A percentile compares a stretch with the other conserved stretches of the same genome.
Evolutionary conservation across 306 rosid species (phyloP).

Genomic region (Castanea crenata): DNA sequence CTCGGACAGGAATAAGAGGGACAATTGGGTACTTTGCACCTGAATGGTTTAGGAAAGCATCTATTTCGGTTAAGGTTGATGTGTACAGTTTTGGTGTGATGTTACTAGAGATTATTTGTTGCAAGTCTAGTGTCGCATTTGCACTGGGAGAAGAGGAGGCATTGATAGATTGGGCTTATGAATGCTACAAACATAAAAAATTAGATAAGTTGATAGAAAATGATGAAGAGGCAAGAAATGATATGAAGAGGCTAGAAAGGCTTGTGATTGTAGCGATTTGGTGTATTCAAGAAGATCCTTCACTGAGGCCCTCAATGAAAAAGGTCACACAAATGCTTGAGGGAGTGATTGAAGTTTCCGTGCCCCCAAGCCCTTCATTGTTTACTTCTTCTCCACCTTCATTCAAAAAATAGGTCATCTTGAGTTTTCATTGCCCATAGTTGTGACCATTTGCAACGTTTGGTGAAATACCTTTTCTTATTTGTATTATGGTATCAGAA

Average conservation of each 20-base stretch:
- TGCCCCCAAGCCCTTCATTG: slow-evolving; percentile 25
- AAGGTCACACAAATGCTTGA: slow-evolving; percentile 30
- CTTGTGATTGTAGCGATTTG: slow-evolving; percentile 24
- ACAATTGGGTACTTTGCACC: slow-evolving; percentile 32
- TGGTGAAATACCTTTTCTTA: too few relatives aligned
- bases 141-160: slow-evolving; percentile 11
- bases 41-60: slow-evolving; percentile 12
- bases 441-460: too few relatives aligned
- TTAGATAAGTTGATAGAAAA: neutral
- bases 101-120: slow-evolving; percentile 21
- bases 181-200: neutral
- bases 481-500: too few relatives aligned
- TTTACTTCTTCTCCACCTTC: neutral
- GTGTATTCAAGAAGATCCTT: slow-evolving; percentile 32
- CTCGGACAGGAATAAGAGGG: slow-evolving; percentile 28
- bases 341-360: slow-evolving; percentile 14
- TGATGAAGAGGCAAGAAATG: slow-evolving; percentile 26
- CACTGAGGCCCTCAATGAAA: slow-evolving; percentile 27
- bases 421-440: too few relatives aligned
- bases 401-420: too few relatives aligned
- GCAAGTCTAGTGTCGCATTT: slow-evolving; percentile 6
- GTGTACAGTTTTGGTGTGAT: slow-evolving; percentile 26
- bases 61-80: slow-evolving; percentile 13
- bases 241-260: slow-evolving; percentile 17
- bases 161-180: slow-evolving; percentile 13